A percentile compares a stretch with the other conserved stretches of the same genome.
These are phyloP conservation scores for Malania oleifera DNA, from an alignment of 164 flowering plant genomes.

Conservation along the genomic window DNA sequence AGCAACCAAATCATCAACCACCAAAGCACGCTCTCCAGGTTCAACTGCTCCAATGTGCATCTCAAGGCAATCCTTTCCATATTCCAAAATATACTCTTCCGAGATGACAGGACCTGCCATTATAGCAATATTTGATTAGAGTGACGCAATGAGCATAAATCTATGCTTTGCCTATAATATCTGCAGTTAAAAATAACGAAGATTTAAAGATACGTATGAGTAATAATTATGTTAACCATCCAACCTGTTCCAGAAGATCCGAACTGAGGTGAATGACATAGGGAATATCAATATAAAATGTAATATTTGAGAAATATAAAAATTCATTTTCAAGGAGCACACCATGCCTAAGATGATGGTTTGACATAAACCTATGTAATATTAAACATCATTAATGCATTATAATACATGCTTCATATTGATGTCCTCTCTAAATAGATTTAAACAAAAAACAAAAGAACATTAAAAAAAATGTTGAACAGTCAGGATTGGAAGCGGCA, in stretches of 20 bases:
- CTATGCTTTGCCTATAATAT: neutral
- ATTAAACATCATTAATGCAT: no score
- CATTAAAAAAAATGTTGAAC: no score
- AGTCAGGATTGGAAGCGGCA: no score
- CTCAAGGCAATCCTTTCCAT: slow-evolving; percentile 91
- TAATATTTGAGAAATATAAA: neutral
- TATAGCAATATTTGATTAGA: neutral
- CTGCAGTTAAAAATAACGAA: neutral
- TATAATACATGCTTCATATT: no score
- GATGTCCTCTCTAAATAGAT: no score
- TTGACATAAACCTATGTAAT: no score
- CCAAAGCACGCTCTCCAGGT: slow-evolving; percentile 73
- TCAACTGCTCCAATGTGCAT: slow-evolving; percentile 96
- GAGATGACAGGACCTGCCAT: slow-evolving; percentile 74
- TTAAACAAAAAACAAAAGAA: no score
- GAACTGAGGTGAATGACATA: no score
- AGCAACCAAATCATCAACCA: slow-evolving; percentile 92
- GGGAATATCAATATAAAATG: neutral
- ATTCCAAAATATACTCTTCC: slow-evolving; percentile 78
- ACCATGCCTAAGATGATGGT: no score
- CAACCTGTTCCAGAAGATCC: no score
- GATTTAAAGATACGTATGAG: neutral
- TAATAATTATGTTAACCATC: neutral
- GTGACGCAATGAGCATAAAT: neutral
- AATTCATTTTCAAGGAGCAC: no score